Percentiles rank a stretch among this genome's conserved stretches.
Conservation (phyloP, 2,329 filamentous ascomycete species). For the Fusarium subglutinans region DNA sequence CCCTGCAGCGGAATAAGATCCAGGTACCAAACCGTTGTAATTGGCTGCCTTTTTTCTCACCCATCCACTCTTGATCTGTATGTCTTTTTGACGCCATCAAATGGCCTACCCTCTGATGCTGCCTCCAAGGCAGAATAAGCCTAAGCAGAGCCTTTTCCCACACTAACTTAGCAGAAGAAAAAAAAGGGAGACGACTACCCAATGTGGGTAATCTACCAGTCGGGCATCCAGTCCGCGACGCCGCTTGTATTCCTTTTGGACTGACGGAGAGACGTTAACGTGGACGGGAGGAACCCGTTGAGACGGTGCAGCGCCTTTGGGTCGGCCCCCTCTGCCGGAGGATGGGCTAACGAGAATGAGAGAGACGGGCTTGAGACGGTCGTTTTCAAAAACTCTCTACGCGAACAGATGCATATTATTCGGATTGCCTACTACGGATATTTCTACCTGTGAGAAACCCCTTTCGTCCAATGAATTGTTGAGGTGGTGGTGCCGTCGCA, state of each 20-base stretch:
- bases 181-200: conserved; percentile 35
- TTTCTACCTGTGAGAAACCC: background rate
- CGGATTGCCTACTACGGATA: background rate
- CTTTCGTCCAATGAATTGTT: conserved; percentile 3
- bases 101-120: background rate
- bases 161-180: conserved; percentile 9
- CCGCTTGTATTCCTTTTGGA: conserved; percentile 23
- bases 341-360: conserved; percentile 19
- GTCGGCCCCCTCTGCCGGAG: conserved; percentile 23
- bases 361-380: conserved; percentile 12
- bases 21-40: conserved; percentile 26
- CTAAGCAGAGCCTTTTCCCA: conserved; percentile 12
- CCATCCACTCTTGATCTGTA: conserved; percentile 15
- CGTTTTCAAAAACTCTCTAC: conserved; percentile 7
- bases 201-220: conserved; percentile 24
- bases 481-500: conserved; percentile 3
- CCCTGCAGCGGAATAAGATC: conserved; percentile 31
- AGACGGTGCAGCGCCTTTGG: conserved; percentile 32
- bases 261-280: conserved; percentile 21
- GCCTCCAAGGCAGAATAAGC: conserved; percentile 23
- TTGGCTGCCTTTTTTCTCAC: conserved; percentile 1
- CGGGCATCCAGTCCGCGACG: conserved; percentile 16
- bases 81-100: conserved; percentile 33
- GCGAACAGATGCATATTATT: conserved; percentile 2
- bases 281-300: conserved; percentile 25